phyloP scores from a whole-genome alignment of 805 yeast species.

The Zygotorulaspora danielsina region DNA sequence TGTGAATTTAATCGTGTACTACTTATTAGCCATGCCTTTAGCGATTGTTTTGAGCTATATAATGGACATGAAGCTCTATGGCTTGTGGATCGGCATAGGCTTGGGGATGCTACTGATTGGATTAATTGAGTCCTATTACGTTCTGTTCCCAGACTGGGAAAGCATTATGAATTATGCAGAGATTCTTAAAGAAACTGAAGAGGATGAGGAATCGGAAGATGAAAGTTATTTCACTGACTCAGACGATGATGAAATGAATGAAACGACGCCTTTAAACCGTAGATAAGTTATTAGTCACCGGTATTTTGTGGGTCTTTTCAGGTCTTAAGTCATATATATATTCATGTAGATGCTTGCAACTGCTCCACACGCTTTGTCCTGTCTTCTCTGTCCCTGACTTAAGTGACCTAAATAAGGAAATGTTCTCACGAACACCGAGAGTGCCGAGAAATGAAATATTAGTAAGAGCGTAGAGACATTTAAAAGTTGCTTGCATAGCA shows the following conservation, averaged over 20 bases:
- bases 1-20: conserved; percentile 64
- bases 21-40: conserved; percentile 69
- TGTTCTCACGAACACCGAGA: no score
- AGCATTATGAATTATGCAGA: conserved; percentile 44
- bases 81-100: conserved; percentile 78
- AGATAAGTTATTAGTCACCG: no score
- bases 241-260: conserved; percentile 22
- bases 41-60: conserved; percentile 54
- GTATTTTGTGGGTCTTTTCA: no score
- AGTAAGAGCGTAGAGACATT: background rate
- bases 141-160: conserved; percentile 52
- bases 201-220: conserved; percentile 27
- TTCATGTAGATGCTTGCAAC: no score
- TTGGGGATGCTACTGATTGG: conserved; percentile 52
- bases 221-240: conserved; percentile 29
- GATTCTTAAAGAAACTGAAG: conserved; percentile 36
- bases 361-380: no score
- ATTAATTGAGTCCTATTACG: conserved; percentile 44
- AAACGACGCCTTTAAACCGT: conserved; percentile 16
- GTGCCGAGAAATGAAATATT: background rate
- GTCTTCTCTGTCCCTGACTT: no score
- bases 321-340: no score
- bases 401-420: no score
- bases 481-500: background rate
- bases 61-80: conserved; percentile 46